Base-by-base conservation (phyloP, 1,139 yeast genomes). In the Ogataea hybrid region DNA sequence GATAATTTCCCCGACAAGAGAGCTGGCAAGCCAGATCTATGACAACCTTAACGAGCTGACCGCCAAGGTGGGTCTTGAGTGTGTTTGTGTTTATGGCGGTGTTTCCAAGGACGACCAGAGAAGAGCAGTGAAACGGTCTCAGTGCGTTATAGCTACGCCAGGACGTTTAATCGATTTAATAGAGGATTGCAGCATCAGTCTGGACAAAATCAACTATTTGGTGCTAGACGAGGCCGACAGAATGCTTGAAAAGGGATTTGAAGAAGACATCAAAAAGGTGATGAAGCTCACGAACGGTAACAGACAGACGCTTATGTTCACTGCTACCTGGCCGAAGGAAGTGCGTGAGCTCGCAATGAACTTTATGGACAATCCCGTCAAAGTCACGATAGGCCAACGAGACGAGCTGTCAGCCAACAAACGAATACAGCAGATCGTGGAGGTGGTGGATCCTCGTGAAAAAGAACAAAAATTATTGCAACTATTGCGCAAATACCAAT, bases 171-270 rank as follows among this genome's bases (percentile, higher is more conserved):
- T 89, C 49, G 99, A 92, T 69, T 74, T 94, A 59, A 72, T 92
- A 53, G 84, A 90, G 52, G 98, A 92, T 61, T 95, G 95, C 8
- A 77, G 90, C 29, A 81, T 87, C 34, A 79, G 84, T 54, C 72
- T 92, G 50, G 68, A 79, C 25, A 62, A 71, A 6, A 83, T 90
- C 25, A 77, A 84, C 51, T 90, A 86, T 62, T 72, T 94, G 52
- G 95, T 92, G 18, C 73, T 92, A 41, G 99, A 92, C 64, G 99
- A 92, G 69, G 99, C 98, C 29, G 99, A 92, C 64, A 79, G 99
- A 68, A 94, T 92, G 98, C 77, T 92, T 51, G 98, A 92, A 65
- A 83, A 80, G 60, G 99, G 99, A 25, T 92, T 92, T 59, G 98
- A 92, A 68, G 95, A 90, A 62, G 98, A 90, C 65, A 92, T 92